Conservation (phyloP, 106 monocot genomes). For the Platanthera guangdongensis region DNA sequence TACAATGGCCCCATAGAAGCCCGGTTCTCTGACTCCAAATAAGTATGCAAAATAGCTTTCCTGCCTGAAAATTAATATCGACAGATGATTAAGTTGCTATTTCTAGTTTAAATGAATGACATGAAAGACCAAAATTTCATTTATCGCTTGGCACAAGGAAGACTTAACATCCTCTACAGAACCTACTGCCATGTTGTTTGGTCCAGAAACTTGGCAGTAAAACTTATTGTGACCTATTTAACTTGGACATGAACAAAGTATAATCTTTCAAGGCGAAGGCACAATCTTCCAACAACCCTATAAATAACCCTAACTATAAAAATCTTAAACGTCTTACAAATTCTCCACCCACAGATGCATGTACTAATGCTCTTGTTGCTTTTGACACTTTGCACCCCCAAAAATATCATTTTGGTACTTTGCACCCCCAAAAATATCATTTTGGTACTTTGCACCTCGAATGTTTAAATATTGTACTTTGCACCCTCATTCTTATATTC, state of each 20-base stretch:
- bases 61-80: slow-evolving; percentile 43
- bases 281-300: not conserved
- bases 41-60: slow-evolving; percentile 98
- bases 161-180: not conserved
- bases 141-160: not conserved
- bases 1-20: slow-evolving; percentile 89
- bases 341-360: not conserved
- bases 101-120: not conserved
- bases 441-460: too few relatives aligned
- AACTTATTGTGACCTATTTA: not conserved
- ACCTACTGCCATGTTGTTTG: not conserved
- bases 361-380: too few relatives aligned
- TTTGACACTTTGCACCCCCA: too few relatives aligned
- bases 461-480: too few relatives aligned
- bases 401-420: too few relatives aligned
- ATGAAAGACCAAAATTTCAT: not conserved
- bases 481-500: too few relatives aligned
- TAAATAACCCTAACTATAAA: not conserved
- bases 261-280: not conserved
- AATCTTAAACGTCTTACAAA: not conserved
- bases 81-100: not conserved
- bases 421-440: too few relatives aligned
- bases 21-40: slow-evolving; percentile 92
- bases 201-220: not conserved
- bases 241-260: not conserved